phyloP scores from a whole-genome alignment of 2,329 filamentous ascomycete species.

The Penicillium aurantiogriseum region DNA sequence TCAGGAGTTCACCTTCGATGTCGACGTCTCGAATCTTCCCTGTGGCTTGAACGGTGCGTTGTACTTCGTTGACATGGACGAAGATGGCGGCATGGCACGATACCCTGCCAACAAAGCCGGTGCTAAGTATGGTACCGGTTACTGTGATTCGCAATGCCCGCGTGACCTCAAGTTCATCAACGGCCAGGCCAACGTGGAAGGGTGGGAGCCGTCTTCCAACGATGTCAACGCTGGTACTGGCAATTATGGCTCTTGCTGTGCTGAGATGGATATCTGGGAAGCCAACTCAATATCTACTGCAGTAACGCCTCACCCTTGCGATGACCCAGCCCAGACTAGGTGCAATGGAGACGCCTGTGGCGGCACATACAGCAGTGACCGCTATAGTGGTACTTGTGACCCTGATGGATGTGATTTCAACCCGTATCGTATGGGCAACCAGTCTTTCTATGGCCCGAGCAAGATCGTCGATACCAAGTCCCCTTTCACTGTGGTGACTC shows the following conservation, averaged over 20 bases:
- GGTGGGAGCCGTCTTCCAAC: conserved; percentile 51
- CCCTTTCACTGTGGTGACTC: conserved; percentile 65
- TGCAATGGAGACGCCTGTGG: conserved; percentile 55
- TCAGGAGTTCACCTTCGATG: conserved; percentile 70
- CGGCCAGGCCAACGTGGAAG: conserved; percentile 54
- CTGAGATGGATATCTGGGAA: conserved; percentile 70
- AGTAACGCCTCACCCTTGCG: conserved; percentile 65
- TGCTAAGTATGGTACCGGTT: conserved; percentile 60
- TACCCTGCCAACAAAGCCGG: conserved; percentile 56
- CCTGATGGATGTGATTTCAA: conserved; percentile 72
- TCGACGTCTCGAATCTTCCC: conserved; percentile 65
- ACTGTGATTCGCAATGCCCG: conserved; percentile 61
- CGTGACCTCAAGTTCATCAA: conserved; percentile 48
- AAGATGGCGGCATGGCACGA: conserved; percentile 56
- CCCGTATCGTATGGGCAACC: conserved; percentile 63
- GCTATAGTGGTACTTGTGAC: conserved; percentile 63
- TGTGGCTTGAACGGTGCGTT: conserved; percentile 71
- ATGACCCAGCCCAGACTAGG: conserved; percentile 46
- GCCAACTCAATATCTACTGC: conserved; percentile 64
- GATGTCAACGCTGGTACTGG: conserved; percentile 56
- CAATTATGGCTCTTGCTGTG: conserved; percentile 59
- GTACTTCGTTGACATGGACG: conserved; percentile 61
- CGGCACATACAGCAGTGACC: conserved; percentile 51
- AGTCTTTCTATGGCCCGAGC: conserved; percentile 60
- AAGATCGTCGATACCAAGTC: conserved; percentile 58